phyloP scores from a whole-genome alignment of 2,329 filamentous ascomycete genomes.

The Graphium sp. region DNA sequence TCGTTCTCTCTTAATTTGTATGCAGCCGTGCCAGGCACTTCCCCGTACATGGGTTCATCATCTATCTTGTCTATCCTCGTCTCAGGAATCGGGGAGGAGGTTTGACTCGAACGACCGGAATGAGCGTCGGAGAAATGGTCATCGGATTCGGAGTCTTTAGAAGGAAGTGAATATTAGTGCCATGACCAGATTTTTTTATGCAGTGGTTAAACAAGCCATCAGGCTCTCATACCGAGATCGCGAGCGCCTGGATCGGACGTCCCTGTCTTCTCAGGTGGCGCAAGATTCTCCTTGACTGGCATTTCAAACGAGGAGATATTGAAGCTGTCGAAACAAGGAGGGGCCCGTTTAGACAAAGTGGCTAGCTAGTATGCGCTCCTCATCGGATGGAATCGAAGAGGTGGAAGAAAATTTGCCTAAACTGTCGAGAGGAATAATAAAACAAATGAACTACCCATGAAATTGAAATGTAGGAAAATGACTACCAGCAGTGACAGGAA shows the following conservation, averaged over 20 bases:
- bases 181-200: constrained; percentile 5
- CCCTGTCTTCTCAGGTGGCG: constrained; percentile 2
- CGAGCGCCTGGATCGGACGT: constrained; percentile 38
- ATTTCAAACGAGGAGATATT: too few species aligned
- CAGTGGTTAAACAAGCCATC: constrained; percentile 4
- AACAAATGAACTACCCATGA: too few species aligned
- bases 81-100: constrained; percentile 35
- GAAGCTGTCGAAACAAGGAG: too few species aligned
- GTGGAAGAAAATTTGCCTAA: too few species aligned
- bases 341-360: too few species aligned
- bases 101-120: constrained; percentile 27
- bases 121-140: constrained; percentile 55
- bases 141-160: constrained; percentile 37
- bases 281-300: constrained; percentile 1
- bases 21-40: constrained; percentile 43
- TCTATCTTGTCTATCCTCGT: constrained; percentile 42
- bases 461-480: too few species aligned
- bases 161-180: constrained; percentile 9
- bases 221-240: constrained; percentile 44
- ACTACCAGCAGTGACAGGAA: too few species aligned
- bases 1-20: constrained; percentile 38
- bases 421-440: too few species aligned
- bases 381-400: too few species aligned
- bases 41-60: constrained; percentile 33
- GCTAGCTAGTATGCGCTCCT: too few species aligned